Conservation (phyloP, 1,139 yeast genomes). For the Magnusiomyces sp. region DNA sequence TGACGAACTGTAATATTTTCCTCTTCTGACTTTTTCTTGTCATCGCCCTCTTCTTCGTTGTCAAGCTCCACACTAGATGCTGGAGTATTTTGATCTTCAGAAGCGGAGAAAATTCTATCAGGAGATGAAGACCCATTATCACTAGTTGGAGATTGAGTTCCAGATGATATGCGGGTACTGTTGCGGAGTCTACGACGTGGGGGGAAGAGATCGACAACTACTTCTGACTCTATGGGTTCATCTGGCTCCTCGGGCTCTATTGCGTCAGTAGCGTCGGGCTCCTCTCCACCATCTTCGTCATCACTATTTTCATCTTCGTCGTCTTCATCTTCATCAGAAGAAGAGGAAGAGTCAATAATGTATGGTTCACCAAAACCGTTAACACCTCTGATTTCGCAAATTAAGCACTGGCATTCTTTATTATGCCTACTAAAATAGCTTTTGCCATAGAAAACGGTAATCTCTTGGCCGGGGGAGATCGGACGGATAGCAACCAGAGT, state of each 20-base stretch:
- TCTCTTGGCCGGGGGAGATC: slow-evolving; percentile 39
- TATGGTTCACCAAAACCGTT: slow-evolving; percentile 10
- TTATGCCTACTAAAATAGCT: slow-evolving; percentile 39
- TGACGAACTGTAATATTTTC: neutral
- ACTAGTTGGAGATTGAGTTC: neutral
- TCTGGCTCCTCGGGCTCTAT: no score
- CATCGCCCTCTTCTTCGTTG: neutral
- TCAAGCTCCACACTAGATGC: neutral
- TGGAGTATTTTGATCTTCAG: neutral
- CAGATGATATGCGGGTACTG: neutral
- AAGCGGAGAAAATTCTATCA: neutral
- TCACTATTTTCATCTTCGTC: slow-evolving; percentile 4
- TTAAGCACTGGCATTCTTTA: slow-evolving; percentile 38
- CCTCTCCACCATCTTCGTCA: slow-evolving; percentile 8
- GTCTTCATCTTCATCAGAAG: neutral
- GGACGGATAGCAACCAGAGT: slow-evolving; percentile 30
- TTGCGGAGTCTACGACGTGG: neutral
- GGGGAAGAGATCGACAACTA: no score
- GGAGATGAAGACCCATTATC: neutral
- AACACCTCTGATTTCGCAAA: slow-evolving; percentile 33
- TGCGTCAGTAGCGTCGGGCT: neutral
- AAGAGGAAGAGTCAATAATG: slow-evolving; percentile 1
- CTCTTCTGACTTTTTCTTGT: neutral
- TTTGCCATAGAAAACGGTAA: slow-evolving; percentile 38
- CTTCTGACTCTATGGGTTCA: no score